A percentile compares a stretch with the other conserved stretches of the same genome.
Conservation (phyloP, 768 basidiomycete genomes). For the Lepiota brunneoincarnata region DNA sequence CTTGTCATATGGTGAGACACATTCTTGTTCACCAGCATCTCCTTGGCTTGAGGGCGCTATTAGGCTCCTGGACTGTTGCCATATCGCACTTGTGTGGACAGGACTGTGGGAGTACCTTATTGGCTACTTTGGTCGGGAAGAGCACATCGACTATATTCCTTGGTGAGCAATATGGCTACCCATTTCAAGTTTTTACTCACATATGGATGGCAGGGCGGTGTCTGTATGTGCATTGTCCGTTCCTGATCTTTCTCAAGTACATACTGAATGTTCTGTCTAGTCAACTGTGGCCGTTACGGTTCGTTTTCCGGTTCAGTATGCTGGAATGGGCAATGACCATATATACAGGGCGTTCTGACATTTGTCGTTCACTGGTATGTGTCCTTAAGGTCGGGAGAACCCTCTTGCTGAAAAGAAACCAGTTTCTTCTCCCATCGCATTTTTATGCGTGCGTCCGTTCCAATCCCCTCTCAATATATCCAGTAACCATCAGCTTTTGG, state of each 20-base stretch:
- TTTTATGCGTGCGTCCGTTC: slow-evolving; percentile 29
- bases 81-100: slow-evolving; percentile 36
- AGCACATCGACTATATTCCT: slow-evolving; percentile 29
- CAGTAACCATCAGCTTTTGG: neutral
- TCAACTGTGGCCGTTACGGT: slow-evolving; percentile 27
- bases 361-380: slow-evolving; percentile 27
- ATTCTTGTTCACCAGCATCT: neutral
- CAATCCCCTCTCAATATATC: neutral
- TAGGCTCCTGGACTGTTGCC: slow-evolving; percentile 36
- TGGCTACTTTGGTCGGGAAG: slow-evolving; percentile 23
- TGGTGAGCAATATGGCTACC: slow-evolving; percentile 23
- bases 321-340: neutral
- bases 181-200: neutral
- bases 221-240: slow-evolving; percentile 3
- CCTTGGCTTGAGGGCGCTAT: neutral
- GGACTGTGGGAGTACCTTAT: slow-evolving; percentile 40
- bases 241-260: neutral
- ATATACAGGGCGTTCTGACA: slow-evolving; percentile 26
- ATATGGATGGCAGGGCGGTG: neutral
- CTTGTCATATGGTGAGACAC: slow-evolving; percentile 27
- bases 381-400: neutral
- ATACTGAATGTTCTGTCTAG: slow-evolving; percentile 4
- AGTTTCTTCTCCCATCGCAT: slow-evolving; percentile 40
- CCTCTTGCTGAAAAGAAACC: neutral
- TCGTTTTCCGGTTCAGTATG: neutral